Conservation (phyloP, 208 protist species). For the Novymonas esmeraldas region DNA sequence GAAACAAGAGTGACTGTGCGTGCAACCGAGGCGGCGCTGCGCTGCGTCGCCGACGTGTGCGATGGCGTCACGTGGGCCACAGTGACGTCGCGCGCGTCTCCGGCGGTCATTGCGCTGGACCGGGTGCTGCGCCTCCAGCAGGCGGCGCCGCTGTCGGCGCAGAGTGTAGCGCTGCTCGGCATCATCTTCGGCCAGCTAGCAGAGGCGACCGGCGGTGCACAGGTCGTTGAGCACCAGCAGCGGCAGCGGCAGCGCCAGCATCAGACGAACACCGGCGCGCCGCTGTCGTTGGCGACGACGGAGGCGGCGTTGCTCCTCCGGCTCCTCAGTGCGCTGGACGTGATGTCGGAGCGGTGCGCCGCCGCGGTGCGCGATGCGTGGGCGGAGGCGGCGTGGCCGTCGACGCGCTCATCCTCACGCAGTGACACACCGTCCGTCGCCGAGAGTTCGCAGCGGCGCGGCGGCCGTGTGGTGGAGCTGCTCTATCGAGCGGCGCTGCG, state of each 20-base stretch:
- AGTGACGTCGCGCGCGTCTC: background rate
- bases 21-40: conserved; percentile 6
- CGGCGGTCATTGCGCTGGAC: background rate
- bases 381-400: background rate
- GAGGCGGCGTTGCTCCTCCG: conserved; percentile 13
- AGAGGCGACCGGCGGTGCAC: no score
- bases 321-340: conserved; percentile 3
- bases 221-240: no score
- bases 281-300: background rate
- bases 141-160: conserved; percentile 5
- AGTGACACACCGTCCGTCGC: background rate
- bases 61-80: no score
- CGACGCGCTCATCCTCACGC: no score
- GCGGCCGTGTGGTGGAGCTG: background rate
- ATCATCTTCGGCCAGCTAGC: background rate
- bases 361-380: conserved; percentile 26
- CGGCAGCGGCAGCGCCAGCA: no score
- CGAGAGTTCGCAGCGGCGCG: background rate
- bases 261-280: background rate
- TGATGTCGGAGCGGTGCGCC: conserved; percentile 9
- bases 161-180: conserved; percentile 16
- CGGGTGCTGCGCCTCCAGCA: conserved; percentile 10
- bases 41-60: background rate
- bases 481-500: conserved; percentile 7
- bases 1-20: background rate